Base-by-base conservation (phyloP, 2,329 filamentous ascomycete genomes). In the Paecilomyces variotii region DNA sequence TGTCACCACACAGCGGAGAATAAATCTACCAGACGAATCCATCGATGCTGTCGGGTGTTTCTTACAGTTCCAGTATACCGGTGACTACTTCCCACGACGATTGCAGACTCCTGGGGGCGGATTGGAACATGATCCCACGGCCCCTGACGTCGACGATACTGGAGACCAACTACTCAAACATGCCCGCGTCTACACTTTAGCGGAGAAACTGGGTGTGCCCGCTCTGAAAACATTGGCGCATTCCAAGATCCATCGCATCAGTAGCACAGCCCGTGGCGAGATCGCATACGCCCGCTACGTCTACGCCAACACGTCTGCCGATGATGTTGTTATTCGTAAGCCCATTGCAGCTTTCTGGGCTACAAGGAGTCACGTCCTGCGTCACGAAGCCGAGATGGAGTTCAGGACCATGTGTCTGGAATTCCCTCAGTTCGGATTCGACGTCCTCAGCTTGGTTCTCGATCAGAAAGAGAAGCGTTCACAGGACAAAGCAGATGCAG, bases 291-390 rank as follows among this genome's bases (percentile, higher is more conserved):
- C 92, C 7, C 86, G 91, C 72, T 97, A 91, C 77, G 89, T 96
- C 32, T 96, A 96, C 79, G 85, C 84, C 61, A 85, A 90, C 75
- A 94, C 89, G 10, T 74, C 77, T 57, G 75, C 80, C 54, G 84
- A 88, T 61, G 90, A 96, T 74, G 78, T 76, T 11, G 84, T 84
- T 2, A 90, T 96, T 67, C 86, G 91, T 65, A 88, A 85, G 63
- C 91, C 91, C 0, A 86, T 96, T 55, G 91, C 90, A n/a, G 88
- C 87, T 57, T 96, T 95, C 79, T 96, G 91, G 91, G 91, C 91
- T 4, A 87, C 84, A 53, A 82, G 89, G 61, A 87, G 84, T 60
- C 91, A 94, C 76, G 87, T 90, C 11, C 79, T 96, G 63, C 87
- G 92, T 19, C 83, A 92, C 74, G 90, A 96, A 75, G 90, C 91